These are phyloP conservation scores for Scheffersomyces lignosus DNA, from an alignment of 805 yeast genomes.

Conservation along the genomic window DNA sequence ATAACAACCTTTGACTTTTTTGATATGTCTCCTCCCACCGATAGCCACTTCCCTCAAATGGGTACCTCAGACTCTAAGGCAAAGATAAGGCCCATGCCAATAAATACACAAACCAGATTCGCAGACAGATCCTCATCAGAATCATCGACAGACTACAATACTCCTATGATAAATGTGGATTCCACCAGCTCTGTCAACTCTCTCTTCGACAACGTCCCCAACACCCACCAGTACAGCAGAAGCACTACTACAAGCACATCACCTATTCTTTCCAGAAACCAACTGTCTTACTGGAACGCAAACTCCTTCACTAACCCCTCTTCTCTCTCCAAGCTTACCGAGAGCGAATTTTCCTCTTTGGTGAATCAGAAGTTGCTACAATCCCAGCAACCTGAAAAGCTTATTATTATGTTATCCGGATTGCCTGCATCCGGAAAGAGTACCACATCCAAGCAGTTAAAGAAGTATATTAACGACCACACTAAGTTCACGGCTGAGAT, in stretches of 20 bases:
- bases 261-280: constrained; percentile 15
- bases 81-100: too few relatives aligned
- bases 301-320: not conserved
- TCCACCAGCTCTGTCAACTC: constrained; percentile 30
- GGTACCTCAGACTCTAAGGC: too few relatives aligned
- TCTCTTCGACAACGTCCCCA: constrained; percentile 21
- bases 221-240: constrained; percentile 5
- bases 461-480: constrained; percentile 25
- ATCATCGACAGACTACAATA: too few relatives aligned
- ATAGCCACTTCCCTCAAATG: not conserved
- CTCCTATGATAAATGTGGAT: constrained; percentile 13
- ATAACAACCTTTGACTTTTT: not conserved
- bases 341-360: not conserved
- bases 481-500: constrained; percentile 25
- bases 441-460: constrained; percentile 36
- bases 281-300: not conserved
- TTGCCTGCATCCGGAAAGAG: constrained; percentile 45
- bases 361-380: not conserved
- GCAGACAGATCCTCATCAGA: too few relatives aligned
- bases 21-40: not conserved
- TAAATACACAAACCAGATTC: too few relatives aligned
- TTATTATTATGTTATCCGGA: constrained; percentile 36
- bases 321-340: not conserved
- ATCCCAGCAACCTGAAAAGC: constrained; percentile 14
- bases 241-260: constrained; percentile 14